Evolutionary conservation across 306 rosid species (phyloP).

Genomic region (Prunus persica): DNA sequence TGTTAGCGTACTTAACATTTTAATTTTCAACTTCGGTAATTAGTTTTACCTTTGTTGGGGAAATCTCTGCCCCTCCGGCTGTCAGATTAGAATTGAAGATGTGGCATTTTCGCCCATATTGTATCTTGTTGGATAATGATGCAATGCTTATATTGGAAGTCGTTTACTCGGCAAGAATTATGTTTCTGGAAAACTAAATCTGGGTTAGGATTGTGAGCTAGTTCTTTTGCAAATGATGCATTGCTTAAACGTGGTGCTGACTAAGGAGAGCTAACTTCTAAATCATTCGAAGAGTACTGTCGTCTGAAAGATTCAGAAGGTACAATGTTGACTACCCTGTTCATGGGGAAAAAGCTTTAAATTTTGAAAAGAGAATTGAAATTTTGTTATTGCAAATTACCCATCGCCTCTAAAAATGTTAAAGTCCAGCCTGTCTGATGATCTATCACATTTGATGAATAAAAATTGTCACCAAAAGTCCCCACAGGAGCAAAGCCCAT

Average conservation of each 20-base stretch:
- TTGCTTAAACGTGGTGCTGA: neutral
- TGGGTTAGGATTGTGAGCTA: neutral
- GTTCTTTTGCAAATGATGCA: neutral
- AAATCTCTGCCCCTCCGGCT: slow-evolving; percentile 3
- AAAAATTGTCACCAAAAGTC: slow-evolving; percentile 56
- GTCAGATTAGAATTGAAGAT: slow-evolving; percentile 12
- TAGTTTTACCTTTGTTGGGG: neutral
- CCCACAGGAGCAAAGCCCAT: slow-evolving; percentile 73
- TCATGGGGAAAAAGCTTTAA: no score
- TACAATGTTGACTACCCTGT: no score
- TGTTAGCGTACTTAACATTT: neutral
- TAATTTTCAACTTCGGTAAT: neutral
- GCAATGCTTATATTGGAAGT: neutral
- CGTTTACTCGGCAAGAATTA: neutral
- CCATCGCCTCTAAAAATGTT: no score
- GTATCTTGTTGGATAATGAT: neutral
- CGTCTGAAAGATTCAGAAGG: no score
- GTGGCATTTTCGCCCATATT: neutral
- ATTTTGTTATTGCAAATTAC: no score
- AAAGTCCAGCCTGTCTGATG: no score
- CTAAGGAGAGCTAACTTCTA: neutral
- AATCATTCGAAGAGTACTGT: no score
- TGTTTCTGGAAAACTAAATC: neutral
- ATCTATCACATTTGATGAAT: neutral
- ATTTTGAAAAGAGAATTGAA: no score